phyloP scores from a whole-genome alignment of 176 grass and related monocot genomes.

The Dendrocalamus sinicus region DNA sequence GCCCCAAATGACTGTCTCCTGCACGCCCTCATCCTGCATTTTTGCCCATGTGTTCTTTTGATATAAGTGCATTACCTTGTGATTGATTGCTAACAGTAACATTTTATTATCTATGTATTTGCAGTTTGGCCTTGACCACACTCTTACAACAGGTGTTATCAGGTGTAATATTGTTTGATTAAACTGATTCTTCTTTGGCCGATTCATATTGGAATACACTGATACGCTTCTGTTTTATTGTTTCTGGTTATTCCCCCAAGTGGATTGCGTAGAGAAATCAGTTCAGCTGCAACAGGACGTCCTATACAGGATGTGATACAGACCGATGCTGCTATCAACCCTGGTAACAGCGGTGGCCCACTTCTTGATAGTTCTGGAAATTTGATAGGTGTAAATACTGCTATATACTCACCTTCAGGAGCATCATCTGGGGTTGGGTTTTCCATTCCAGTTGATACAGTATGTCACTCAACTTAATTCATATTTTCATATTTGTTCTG shows the following conservation, averaged over 20 bases:
- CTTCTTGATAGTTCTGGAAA: constrained; percentile 96
- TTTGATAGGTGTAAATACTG: constrained; percentile 97
- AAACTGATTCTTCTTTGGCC: constrained; percentile 33
- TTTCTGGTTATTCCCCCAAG: constrained; percentile 38
- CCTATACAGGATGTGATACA: constrained; percentile 99
- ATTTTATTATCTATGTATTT: constrained; percentile 35
- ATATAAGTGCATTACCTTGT: not conserved
- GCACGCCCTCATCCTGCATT: too few relatives aligned
- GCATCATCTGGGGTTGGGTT: constrained; percentile 98
- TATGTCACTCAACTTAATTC: constrained; percentile 47
- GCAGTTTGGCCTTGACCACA: constrained; percentile 99
- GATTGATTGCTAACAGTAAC: constrained; percentile 7
- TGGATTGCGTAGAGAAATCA: constrained; percentile 96
- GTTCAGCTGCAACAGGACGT: constrained; percentile 96
- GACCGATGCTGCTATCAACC: constrained; percentile 97
- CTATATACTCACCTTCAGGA: constrained; percentile 98
- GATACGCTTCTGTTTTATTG: constrained; percentile 16
- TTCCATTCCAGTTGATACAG: constrained; percentile 97
- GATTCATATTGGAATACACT: constrained; percentile 31
- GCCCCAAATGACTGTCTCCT: too few relatives aligned
- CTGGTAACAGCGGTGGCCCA: constrained; percentile 95
- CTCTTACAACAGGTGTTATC: constrained; percentile 98
- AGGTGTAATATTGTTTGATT: constrained; percentile 59
- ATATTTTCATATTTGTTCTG: constrained; percentile 10
- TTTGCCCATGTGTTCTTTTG: not conserved